Base-by-base conservation (phyloP, 768 basidiomycete genomes). In the Amanita rubescens region DNA sequence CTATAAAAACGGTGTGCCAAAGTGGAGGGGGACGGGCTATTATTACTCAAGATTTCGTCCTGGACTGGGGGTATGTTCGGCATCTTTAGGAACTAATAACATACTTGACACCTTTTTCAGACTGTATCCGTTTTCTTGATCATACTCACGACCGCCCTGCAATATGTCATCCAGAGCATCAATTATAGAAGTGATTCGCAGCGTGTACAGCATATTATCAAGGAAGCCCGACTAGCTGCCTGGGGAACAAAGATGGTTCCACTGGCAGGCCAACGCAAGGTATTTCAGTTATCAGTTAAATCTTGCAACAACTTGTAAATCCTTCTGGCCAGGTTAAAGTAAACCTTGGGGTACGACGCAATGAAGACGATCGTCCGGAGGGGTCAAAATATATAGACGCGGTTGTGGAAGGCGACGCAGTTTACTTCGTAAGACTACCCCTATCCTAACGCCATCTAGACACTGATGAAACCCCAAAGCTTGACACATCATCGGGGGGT, bases 41-140 rank as follows among this genome's bases (percentile, higher is more conserved):
- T 97, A 97, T 68, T 99, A 98, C 68, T 82, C 90, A 27, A 84
- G 96, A 49, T 99, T 89, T 77, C 80, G 95, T 27, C 95, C 95
- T n/a, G 92, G 94, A 22, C 75, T 98, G 56, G 81, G 81, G 55
- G 88, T 88, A 61, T 58, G 80, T 65, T 17, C 5, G 15, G 30
- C 25, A 57, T 52, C 35, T 34, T 38, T 19, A 42, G 32, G 19
- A n/a, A 33, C 15, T 37, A 33, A 39, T 11, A 17, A 6, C 51
- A 8, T 37, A 47, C 30, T 48, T 53, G n/a, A 35, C 52, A 45
- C 38, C 56, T 58, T 54, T n/a, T 32, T 11, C 64, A 91, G 89
- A 74, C 79, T 30, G 94, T 95, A 27, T 59, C 88, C 49, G 62
- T 77, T 12, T 97, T 97, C 75, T 73, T 99, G 62, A 73, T 75